Evolutionary conservation across 2,329 filamentous ascomycete species (phyloP).

Genomic region (Tolypocladium nubicola): DNA sequence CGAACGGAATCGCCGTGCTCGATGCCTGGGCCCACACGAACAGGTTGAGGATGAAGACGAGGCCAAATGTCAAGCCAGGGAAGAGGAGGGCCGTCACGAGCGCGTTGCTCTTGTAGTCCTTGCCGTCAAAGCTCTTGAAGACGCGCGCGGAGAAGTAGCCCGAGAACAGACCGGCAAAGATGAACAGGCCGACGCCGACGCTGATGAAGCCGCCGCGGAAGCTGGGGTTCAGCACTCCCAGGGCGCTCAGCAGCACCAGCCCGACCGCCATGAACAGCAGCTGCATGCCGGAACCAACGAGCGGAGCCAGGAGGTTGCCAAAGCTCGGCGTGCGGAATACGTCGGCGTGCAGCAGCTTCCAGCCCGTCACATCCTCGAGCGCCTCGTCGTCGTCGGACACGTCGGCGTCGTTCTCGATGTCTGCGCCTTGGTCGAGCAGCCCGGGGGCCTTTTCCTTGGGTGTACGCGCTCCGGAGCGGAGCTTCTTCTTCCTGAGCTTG

Average conservation of each 20-base stretch:
- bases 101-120: slow-evolving; percentile 65
- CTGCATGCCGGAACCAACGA: slow-evolving; percentile 80
- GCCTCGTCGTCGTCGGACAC: slow-evolving; percentile 43
- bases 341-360: slow-evolving; percentile 83
- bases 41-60: slow-evolving; percentile 72
- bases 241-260: slow-evolving; percentile 59
- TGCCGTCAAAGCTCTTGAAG: slow-evolving; percentile 74
- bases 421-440: slow-evolving; percentile 49
- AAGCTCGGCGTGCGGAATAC: slow-evolving; percentile 67
- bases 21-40: slow-evolving; percentile 88
- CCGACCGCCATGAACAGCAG: slow-evolving; percentile 72
- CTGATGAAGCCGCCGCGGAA: slow-evolving; percentile 86
- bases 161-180: slow-evolving; percentile 74
- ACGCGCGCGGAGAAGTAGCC: slow-evolving; percentile 79
- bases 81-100: slow-evolving; percentile 68
- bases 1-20: slow-evolving; percentile 76
- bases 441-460: slow-evolving; percentile 42
- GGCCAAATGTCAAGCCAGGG: slow-evolving; percentile 64
- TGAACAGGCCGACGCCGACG: slow-evolving; percentile 71
- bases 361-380: slow-evolving; percentile 72
- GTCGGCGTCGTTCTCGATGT: slow-evolving; percentile 41
- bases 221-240: slow-evolving; percentile 74
- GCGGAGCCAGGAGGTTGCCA: slow-evolving; percentile 64
- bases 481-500: slow-evolving; percentile 44
- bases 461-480: slow-evolving; percentile 20